Base-by-base conservation (phyloP, 73 alveolate genomes). In the Paramecium bursaria region DNA sequence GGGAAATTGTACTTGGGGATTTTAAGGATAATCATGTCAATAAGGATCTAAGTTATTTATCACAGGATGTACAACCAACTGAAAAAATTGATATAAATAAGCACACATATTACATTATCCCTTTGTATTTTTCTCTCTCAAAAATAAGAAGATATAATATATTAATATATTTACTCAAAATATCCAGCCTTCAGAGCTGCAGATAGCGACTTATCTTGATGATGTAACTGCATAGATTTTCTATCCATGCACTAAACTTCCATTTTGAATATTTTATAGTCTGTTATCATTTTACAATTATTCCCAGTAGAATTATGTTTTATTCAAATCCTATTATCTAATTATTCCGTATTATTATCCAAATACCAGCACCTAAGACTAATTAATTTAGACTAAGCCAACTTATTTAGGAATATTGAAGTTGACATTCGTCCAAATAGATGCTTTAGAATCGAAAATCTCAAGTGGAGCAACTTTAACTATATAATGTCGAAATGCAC, bases 381-480 rank as follows among this genome's bases (percentile, higher is more conserved):
- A 39, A 67, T 67, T 67, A 1, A 67, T 42, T 30, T 42, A 42
- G 1, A 67, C 39, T 14, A 67, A 15, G 0, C 82, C 82, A 3
- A 67, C 82, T 4, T 57, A 53, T 35, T 47, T 67, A 21, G 33
- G 33, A 3, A 67, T 67, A 19, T 31, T 31, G 22, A 67, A 21
- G 22, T 67, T 67, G 9, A 19, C 13, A 3, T n/a, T 21, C 6
- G 19, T 19, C 82, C 82, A 67, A 39, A 11, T 67, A 15, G 44
- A 67, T 7, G 33, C 10, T 67, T 42, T 67, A 9, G 82, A 39
- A 67, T 67, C 82, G 44, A 67, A 67, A 39, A 67, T 11, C 44
- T 67, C 82, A 4, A 67, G 22, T 15, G 82, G 82, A 39, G 82
- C 3, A 31, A 46, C 46, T 67, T 67, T 67, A 67, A 67, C 21